Evolutionary conservation across 495 filamentous ascomycete species (phyloP), one percentile per base, ranked within the genome.

Genomic region (Podospora didyma): DNA sequence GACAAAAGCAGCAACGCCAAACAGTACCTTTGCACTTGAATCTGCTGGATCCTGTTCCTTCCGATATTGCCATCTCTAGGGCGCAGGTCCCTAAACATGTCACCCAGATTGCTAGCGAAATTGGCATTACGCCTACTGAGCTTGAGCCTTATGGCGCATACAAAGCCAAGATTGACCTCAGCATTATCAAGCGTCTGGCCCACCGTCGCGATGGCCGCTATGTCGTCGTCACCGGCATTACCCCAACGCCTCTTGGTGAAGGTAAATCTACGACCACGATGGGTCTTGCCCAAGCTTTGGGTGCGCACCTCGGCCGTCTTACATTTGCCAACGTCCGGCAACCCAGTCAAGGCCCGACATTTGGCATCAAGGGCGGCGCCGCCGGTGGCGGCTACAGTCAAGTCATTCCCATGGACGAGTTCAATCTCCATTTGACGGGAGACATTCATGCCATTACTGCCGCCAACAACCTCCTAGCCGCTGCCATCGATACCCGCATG

Each of bases 321-420:
- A 86, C 84, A 12, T 97, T 98, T 65, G 93, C 94, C 71, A 98
- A 98, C 63, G 94, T 98, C 50, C 85, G 94, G 47, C 94, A 98
- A 74, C 94, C 94, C 26, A 95, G 89, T 65, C 94, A 97, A 77
- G 94, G 94, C 10, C 94, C 94, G 50, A 98, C 94, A 0, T 98
- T 98, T 67, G 94, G 94, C 65, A 97, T 98, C 79, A 98, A 98
- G 76, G 94, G 94, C 45, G 94, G 94, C 59, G 94, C 94, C 51
- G 94, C 94, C 54, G 94, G 94, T 65, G 94, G 94, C 61, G 94
- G 94, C 16, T 98, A 96, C 79, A 95, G 90, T 70, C 94, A 98
- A 72, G 94, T 97, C 65, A 97, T 98, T 62, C 94, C 94, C 51
- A 98, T 98, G 94, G 94, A 98, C 61, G 94, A 98, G 70, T 98